Evolutionary conservation across 441 rosid genomes (phyloP).

Genomic region (Aleurites moluccanus): DNA sequence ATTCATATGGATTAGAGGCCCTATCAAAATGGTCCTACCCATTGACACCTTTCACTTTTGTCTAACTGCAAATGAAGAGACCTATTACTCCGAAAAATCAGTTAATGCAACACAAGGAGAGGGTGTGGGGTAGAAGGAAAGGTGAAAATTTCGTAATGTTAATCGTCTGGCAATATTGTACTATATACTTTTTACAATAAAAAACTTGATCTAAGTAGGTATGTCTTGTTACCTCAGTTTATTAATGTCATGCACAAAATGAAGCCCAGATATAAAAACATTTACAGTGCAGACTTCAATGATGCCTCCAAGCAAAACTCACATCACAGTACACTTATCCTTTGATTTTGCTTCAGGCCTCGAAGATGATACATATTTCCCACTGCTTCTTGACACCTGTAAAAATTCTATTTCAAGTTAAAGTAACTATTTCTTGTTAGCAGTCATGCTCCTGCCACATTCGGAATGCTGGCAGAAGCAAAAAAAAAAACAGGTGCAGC

Average conservation of each 20-base stretch:
- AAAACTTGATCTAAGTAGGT: conserved; percentile 20
- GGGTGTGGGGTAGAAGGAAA: too few species aligned
- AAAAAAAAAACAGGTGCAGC: not conserved
- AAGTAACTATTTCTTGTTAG: not conserved
- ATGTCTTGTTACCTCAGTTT: conserved; percentile 25
- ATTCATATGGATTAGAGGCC: not conserved
- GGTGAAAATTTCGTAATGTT: too few species aligned
- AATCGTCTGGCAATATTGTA: conserved; percentile 10
- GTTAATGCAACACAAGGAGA: not conserved
- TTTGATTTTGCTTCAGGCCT: conserved; percentile 69
- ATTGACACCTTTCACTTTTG: too few species aligned
- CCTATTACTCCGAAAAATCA: not conserved
- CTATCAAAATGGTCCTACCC: not conserved
- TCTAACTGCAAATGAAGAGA: too few species aligned
- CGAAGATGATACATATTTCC: conserved; percentile 42
- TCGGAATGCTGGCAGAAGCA: not conserved
- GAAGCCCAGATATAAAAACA: conserved; percentile 31
- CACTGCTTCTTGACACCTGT: conserved; percentile 65
- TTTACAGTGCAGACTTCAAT: conserved; percentile 43
- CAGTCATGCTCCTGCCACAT: not conserved
- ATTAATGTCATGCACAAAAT: conserved; percentile 23
- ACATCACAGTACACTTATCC: conserved; percentile 86
- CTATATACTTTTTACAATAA: conserved; percentile 27
- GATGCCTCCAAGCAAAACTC: conserved; percentile 33
- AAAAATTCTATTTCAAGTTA: conserved; percentile 16